phyloP scores from a whole-genome alignment of 768 basidiomycete species.

The Tubosaeta sp. region DNA sequence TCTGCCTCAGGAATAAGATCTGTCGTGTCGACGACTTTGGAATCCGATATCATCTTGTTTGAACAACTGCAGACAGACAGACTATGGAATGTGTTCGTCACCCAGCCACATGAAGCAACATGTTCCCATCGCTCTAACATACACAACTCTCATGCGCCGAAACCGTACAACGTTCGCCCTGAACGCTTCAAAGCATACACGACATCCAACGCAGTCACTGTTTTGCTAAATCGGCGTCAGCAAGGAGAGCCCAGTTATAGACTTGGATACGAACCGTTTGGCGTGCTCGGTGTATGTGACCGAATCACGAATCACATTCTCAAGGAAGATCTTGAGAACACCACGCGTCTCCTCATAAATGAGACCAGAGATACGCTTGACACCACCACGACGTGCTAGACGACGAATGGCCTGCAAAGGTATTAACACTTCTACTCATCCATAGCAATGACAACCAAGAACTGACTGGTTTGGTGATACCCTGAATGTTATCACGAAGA shows the following conservation, averaged over 20 bases:
- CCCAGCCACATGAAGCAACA: not conserved
- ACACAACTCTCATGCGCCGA: slow-evolving; percentile 29
- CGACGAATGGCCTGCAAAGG: slow-evolving; percentile 52
- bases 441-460: no score
- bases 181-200: slow-evolving; percentile 73
- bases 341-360: slow-evolving; percentile 93
- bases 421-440: no score
- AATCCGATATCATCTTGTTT: slow-evolving; percentile 19
- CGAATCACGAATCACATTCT: slow-evolving; percentile 84
- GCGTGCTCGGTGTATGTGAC: slow-evolving; percentile 95
- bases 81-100: not conserved
- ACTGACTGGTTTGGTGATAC: slow-evolving; percentile 42
- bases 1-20: slow-evolving; percentile 20
- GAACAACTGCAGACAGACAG: not conserved
- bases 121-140: not conserved
- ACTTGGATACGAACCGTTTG: slow-evolving; percentile 46
- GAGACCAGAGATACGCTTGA: slow-evolving; percentile 85
- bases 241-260: not conserved
- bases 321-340: slow-evolving; percentile 86
- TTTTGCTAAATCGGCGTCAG: slow-evolving; percentile 42
- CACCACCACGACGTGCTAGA: slow-evolving; percentile 88
- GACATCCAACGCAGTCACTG: slow-evolving; percentile 84
- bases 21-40: slow-evolving; percentile 12
- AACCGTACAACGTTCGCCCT: slow-evolving; percentile 73
- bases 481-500: slow-evolving; percentile 47